Evolutionary conservation across 73 alveolate genomes (phyloP).

Genomic region (Paramecium primaurelia): DNA sequence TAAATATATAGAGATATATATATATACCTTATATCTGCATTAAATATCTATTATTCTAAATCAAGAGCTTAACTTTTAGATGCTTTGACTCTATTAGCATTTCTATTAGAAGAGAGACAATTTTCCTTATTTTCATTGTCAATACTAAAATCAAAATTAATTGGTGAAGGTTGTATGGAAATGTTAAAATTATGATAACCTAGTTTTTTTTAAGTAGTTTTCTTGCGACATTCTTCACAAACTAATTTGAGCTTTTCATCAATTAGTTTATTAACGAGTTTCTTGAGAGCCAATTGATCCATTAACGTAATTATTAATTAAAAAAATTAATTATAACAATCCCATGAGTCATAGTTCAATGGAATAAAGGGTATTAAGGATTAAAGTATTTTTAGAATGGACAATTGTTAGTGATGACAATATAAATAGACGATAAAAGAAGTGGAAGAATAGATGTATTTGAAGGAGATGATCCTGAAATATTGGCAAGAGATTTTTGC

Average conservation of each 20-base stretch:
- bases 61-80: background rate
- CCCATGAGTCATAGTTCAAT: background rate
- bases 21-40: background rate
- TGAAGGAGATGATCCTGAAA: constrained; percentile 45
- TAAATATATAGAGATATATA: background rate
- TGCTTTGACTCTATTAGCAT: background rate
- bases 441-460: constrained; percentile 4
- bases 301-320: constrained; percentile 7
- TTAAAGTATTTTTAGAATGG: background rate
- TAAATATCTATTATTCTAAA: background rate
- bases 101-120: background rate
- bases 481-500: constrained; percentile 50
- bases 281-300: constrained; percentile 12
- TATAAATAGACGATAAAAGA: constrained; percentile 37
- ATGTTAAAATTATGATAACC: background rate
- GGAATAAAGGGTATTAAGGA: background rate
- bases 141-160: background rate
- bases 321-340: background rate
- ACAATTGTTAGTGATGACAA: constrained; percentile 12
- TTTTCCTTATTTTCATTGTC: background rate
- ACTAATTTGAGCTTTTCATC: background rate
- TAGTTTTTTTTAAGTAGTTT: background rate
- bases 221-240: background rate
- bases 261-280: background rate
- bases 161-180: background rate